Evolutionary conservation across 2,329 filamentous ascomycete species (phyloP), one percentile per base, ranked within the genome.

Genomic region (Penicillium sp.): DNA sequence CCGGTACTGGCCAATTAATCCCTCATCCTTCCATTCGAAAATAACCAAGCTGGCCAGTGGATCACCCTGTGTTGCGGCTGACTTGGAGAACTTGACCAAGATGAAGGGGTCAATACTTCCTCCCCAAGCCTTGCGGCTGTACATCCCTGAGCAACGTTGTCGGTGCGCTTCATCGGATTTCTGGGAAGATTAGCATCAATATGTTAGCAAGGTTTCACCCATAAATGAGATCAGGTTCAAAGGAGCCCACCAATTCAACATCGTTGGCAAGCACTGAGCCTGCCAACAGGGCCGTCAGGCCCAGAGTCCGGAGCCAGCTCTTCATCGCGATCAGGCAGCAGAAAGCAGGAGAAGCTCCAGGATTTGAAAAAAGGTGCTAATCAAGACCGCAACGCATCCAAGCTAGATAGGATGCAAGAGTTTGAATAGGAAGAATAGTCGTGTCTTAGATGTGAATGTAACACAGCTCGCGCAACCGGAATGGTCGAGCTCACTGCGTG

Each of bases 91-190:
- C 70, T 90, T 91, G 72, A 91, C 83, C 64, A 89, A 82, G 72
- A 97, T 96, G 77, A 91, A 96, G 20, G 93, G 93, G 65, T 97
- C 90, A 57, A 91, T 84, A 33, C 85, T 84, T 56, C 93, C 93
- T 66, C 91, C 91, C 93, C 93, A 97, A 49, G 88, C 83, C 68
- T 86, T 89, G 71, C 85, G 87, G 77, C 89, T 92, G 79, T 97
- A 97, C 92, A 97, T 97, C 78, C 93, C 91, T 79, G 81, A 79
- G 79, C 93, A 97, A 84, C 88, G 85, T 78, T 96, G 89, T 69
- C 86, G 82, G 69, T 93, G 89, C 33, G 87, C 83, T 49, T 89
- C 85, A 53, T 86, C 85, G 71, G 94, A 82, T 73, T 90, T 88
- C 90, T 95, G 61, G 27, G 9, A 4, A n/a, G 29, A 9, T 25